Base-by-base conservation (phyloP, 2,329 filamentous ascomycete genomes). In the Geosmithia morbida region DNA sequence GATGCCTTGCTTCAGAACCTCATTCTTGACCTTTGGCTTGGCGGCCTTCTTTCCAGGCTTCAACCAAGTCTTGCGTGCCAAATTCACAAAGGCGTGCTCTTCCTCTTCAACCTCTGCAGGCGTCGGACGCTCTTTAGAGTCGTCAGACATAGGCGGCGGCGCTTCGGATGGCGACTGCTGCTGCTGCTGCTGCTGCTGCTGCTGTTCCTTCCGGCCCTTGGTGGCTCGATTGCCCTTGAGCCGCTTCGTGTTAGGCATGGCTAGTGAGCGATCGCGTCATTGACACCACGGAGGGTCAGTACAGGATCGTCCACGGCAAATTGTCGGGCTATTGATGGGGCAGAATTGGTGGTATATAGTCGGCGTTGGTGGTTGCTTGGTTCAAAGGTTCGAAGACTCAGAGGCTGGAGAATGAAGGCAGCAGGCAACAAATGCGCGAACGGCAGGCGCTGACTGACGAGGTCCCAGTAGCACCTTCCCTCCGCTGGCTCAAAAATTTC, bases 61-160 rank as follows among this genome's bases (percentile, higher is more conserved):
- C 51, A 95, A 70, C 92, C 92, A 98, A 65, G 90, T 76, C 63
- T 85, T 81, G 59, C 81, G 79, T 51, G 92, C 92, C 53, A 96
- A 70, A 61, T 84, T 76, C 57, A 83, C 80, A 66, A 87, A 87
- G 53, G 75, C 68, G 56, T 72, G 81, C 58, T 87, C 83, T 58
- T 81, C 81, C 54, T 85, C 79, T 51, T 86, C 84, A 54, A 79
- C 77, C 52, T 83, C 72, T 6, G 80, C 79, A 7, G 83, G 79
- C 43, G 79, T 76, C 48, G 71, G 61, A 41, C 61, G 60, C 29
- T 55, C 53, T 41, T 51, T 52, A n/a, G 57, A 59, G 46, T 65
- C 59, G 52, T 68, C 64, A 13, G 14, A 7, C 11, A n/a, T n/a
- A n/a, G 33, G 33, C 56, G 64, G 63, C 50, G 67, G 61, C n/a